Evolutionary conservation across 2,329 filamentous ascomycete genomes (phyloP), one percentile per base, ranked within the genome.

Genomic region (Colletotrichum melonis): DNA sequence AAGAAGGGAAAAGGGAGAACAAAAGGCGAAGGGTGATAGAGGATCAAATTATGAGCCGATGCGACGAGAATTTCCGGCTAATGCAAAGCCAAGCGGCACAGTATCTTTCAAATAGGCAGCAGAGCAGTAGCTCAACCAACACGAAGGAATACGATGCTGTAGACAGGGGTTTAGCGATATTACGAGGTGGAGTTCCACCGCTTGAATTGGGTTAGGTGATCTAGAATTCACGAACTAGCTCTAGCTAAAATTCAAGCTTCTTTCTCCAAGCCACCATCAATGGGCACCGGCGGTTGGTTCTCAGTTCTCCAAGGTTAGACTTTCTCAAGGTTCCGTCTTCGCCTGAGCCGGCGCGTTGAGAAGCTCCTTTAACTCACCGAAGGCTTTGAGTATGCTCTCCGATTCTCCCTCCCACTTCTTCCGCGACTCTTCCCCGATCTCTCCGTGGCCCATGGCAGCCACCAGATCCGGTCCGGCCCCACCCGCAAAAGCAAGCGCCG

Each of bases 401-500:
- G 65, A 22, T 35, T 72, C 75, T 4, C 62, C 74, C 67, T 68
- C 70, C 79, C 79, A 81, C 22, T 73, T 70, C 63, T 76, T 74
- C 54, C 58, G 49, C 2, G 78, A 76, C 9, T 74, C 76, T 14
- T 75, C 74, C 4, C 76, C 75, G 14, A 81, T 24, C 28, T 72
- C 75, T 8, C 79, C 79, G 9, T 75, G 74, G 60, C 72, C 70
- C 4, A 79, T 69, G 11, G 78, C 75, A 24, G 62, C 65, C 38
- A 67, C 63, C 8, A 78, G 55, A 67, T 80, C 79, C 4, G 75
- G 63, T 0, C 74, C 68, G 49, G 67, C n/a, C 3, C 69, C 67
- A 52, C 75, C 73, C 19, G 75, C 75, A 69, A 84, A 82, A 0
- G 75, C 62, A n/a, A 84, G 75, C 62, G 75, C 75, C 0, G 80